Base-by-base conservation (phyloP, 805 yeast genomes). In the Candida michaelii region DNA sequence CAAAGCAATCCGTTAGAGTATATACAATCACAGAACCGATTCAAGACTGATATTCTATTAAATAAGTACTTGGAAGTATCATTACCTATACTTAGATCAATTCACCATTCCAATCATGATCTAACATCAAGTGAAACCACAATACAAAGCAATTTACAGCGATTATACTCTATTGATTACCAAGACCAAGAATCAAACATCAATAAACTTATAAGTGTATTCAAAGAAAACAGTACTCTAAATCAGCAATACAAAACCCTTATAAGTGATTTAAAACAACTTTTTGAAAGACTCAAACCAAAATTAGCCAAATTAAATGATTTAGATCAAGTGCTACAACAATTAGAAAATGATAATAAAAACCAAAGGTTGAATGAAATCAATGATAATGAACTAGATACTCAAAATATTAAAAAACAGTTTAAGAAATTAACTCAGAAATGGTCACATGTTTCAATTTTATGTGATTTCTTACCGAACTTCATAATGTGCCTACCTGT, bases 401-500 rank as follows among this genome's bases (percentile, higher is more conserved):
- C 47, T 44, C 39, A 40, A 34, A 27, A 32, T 24, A 13, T 49
- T 13, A 36, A 24, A 21, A 25, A 24, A 21, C 37, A 24, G 25
- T 52, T 31, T 32, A 40, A 23, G 13, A 41, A 49, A 21, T 42
- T 59, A 39, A 43, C 47, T 15, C 43, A 37, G 27, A 43, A 47
- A 42, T 54, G 63, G 63, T 40, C 44, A 42, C 45, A 50, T 36
- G 29, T 54, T 14, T 35, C 54, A 11, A 50, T 55, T 34, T 25
- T 61, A 8, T 50, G 64, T 41, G 65, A 60, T 12, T 53, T 69
- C 18, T 45, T 69, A 15, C 69, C 69, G 0, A 49, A 55, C 19
- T 50, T 67, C n/a, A 52, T 68, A 5, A 49, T 59, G 23, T 59
- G 65, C 37, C 54, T 62, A 21, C 68, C 73, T 2, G 43, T 59